Evolutionary conservation across 768 basidiomycete genomes (phyloP).

Genomic region (Leccinum incarnatum): DNA sequence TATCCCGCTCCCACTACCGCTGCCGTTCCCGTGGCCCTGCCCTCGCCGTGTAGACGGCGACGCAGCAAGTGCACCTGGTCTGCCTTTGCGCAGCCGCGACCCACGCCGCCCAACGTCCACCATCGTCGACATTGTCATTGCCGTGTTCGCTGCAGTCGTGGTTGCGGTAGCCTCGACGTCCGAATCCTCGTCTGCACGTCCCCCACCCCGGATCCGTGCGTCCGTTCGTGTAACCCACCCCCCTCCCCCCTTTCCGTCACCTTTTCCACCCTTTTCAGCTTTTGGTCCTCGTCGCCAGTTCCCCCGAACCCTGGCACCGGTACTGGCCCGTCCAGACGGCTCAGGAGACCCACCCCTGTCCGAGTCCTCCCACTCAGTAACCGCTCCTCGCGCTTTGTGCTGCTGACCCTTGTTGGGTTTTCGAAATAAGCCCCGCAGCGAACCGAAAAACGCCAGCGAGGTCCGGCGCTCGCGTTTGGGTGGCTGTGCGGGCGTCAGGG

Average conservation of each 20-base stretch:
- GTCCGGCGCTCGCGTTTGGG: slow-evolving; percentile 4
- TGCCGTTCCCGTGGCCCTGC: no score
- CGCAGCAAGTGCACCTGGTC: not conserved
- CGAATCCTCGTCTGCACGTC: slow-evolving; percentile 3
- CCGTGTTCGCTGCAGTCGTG: no score
- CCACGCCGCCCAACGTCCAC: not conserved
- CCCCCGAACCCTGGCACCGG: not conserved
- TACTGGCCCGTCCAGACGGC: not conserved
- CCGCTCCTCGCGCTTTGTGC: no score
- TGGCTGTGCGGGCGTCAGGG: no score
- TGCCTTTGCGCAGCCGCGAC: slow-evolving; percentile 19
- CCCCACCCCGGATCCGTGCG: slow-evolving; percentile 12
- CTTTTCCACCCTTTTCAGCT: not conserved
- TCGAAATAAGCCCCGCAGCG: slow-evolving; percentile 27
- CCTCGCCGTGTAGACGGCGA: not conserved
- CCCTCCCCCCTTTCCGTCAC: slow-evolving; percentile 12
- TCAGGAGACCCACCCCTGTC: not conserved
- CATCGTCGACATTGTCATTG: not conserved
- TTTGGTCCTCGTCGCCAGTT: not conserved
- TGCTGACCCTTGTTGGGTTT: slow-evolving; percentile 6
- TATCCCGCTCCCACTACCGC: no score
- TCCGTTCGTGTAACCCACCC: slow-evolving; percentile 32
- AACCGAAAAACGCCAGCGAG: slow-evolving; percentile 26
- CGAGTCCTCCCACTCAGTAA: not conserved
- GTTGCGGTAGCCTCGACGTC: slow-evolving; percentile 14